These are phyloP conservation scores for Betula pendula DNA, from an alignment of 306 rosid species.

Conservation along the genomic window DNA sequence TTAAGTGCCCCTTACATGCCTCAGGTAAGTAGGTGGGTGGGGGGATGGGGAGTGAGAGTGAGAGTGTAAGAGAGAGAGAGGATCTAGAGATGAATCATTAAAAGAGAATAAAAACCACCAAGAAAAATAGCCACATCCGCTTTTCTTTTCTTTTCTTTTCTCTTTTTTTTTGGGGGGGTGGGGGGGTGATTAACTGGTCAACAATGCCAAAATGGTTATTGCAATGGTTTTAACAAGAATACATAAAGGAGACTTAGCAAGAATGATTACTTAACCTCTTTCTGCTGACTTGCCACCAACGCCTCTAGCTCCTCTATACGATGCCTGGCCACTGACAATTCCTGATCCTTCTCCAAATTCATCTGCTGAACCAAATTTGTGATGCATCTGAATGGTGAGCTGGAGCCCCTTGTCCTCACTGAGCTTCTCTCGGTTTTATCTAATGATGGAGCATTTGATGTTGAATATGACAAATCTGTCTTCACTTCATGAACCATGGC, in stretches of 20 bases:
- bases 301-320: slow-evolving; percentile 79
- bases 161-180: not conserved
- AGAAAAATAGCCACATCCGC: not conserved
- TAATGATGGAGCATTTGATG: slow-evolving; percentile 34
- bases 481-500: slow-evolving; percentile 83
- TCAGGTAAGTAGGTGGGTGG: not conserved
- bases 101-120: not conserved
- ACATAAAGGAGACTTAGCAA: slow-evolving; percentile 5
- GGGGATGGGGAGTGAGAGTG: not conserved
- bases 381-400: slow-evolving; percentile 97
- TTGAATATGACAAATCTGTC: slow-evolving; percentile 52
- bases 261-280: slow-evolving; percentile 55
- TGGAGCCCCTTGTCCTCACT: slow-evolving; percentile 72
- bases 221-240: slow-evolving; percentile 12
- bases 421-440: slow-evolving; percentile 65
- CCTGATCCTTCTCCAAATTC: slow-evolving; percentile 91
- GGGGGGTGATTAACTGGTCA: not conserved
- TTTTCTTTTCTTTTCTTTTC: no score
- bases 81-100: no score
- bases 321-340: slow-evolving; percentile 59
- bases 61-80: not conserved
- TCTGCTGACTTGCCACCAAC: slow-evolving; percentile 68
- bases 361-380: slow-evolving; percentile 83
- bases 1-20: not conserved
- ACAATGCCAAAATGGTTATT: not conserved